Base-by-base conservation (phyloP, 1,139 yeast genomes). In the Magnusiomyces ingens region DNA sequence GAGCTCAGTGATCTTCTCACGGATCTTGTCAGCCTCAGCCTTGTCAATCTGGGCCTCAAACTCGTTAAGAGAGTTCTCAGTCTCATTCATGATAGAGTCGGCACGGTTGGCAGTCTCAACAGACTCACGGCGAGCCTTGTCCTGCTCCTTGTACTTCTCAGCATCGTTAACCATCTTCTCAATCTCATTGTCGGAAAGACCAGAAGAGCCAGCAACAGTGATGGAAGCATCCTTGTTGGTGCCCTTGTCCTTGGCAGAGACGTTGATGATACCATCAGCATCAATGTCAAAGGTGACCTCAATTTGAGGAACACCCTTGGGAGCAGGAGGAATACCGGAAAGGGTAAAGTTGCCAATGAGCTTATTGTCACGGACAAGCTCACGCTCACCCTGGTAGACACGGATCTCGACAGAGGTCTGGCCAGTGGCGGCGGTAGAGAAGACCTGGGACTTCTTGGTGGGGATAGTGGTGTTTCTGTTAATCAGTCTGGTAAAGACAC, bases 301-400 rank as follows among this genome's bases (percentile, higher is more conserved):
- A 67, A 91, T 93, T 79, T 91, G 98, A 67, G 99, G 98, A 65
- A 91, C 97, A 80, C 99, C 99, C 84, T 90, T 91, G 77, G 97
- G 96, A 67, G 97, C 97, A 66, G 98, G 96, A 37, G 76, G 98
- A 55, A 91, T 91, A 73, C 97, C 98, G 64, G 93, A 79, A 68
- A 91, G 81, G 60, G 95, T 88, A 75, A 91, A 90, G 86, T 93
- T 91, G 75, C 99, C 99, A 73, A 93, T 91, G 74, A 91, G 81
- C 79, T 93, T 93, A 85, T 93, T 93, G 80, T 93, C 98, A 78
- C 96, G 86, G 68, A 94, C 96, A 69, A 93, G 84, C 76, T 93
- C 98, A 81, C 99, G 88, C 81, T 93, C 99, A 80, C 99, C 99
- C 80, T 93, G 98, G 96, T 88, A 93, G 56, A 93, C 98, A 78